Conservation (phyloP, 2,329 filamentous ascomycete species). For the Zymoseptoria crescenta region DNA sequence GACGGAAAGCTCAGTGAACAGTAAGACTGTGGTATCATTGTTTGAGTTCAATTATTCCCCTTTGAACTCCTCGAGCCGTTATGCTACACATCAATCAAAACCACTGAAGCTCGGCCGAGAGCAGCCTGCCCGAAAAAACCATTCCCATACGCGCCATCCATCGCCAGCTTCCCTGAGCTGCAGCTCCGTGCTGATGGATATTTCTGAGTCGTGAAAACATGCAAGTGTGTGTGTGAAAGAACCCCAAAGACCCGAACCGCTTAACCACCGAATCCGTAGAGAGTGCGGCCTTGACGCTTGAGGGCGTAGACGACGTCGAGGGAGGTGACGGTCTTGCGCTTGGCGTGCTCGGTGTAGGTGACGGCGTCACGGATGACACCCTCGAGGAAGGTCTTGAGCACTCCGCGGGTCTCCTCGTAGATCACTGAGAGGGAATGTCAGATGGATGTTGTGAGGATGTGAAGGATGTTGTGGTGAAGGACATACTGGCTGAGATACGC, state of each 20-base stretch:
- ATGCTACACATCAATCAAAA: slow-evolving; percentile 27
- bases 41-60: slow-evolving; percentile 23
- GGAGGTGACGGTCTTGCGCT: slow-evolving; percentile 64
- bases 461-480: slow-evolving; percentile 3
- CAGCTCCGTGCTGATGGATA: slow-evolving; percentile 30
- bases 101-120: slow-evolving; percentile 16
- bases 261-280: slow-evolving; percentile 63
- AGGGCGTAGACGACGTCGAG: slow-evolving; percentile 57
- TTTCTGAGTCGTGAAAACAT: slow-evolving; percentile 30
- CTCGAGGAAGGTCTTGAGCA: slow-evolving; percentile 77
- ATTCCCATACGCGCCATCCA: slow-evolving; percentile 28
- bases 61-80: slow-evolving; percentile 25
- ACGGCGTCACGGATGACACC: slow-evolving; percentile 71
- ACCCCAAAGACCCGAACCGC: slow-evolving; percentile 18
- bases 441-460: slow-evolving; percentile 15
- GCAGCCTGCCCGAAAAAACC: slow-evolving; percentile 20
- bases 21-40: slow-evolving; percentile 16
- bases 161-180: slow-evolving; percentile 25
- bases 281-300: slow-evolving; percentile 57
- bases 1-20: slow-evolving; percentile 1
- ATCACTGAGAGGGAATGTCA: slow-evolving; percentile 49
- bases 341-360: slow-evolving; percentile 77
- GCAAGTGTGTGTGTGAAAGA: slow-evolving; percentile 17
- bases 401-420: slow-evolving; percentile 76
- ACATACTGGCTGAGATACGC: slow-evolving; percentile 90